These are phyloP conservation scores for Tricholomella constricta DNA, from an alignment of 768 basidiomycete genomes.

Conservation along the genomic window DNA sequence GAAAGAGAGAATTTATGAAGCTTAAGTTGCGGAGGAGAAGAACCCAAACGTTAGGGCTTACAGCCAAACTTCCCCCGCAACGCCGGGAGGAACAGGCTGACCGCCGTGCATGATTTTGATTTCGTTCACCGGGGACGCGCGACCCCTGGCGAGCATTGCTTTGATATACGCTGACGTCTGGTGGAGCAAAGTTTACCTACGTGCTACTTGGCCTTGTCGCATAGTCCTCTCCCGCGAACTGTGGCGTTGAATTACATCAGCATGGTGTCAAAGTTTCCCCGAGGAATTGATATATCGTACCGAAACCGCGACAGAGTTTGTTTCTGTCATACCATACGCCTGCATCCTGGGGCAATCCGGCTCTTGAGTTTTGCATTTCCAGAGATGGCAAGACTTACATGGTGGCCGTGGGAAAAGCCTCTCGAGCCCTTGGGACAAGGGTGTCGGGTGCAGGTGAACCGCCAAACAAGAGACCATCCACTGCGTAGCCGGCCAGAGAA, in stretches of 20 bases:
- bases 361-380: neutral
- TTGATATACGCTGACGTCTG: slow-evolving; percentile 3
- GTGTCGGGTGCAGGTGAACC: slow-evolving; percentile 54
- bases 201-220: slow-evolving; percentile 48
- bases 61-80: slow-evolving; percentile 55
- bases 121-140: slow-evolving; percentile 58
- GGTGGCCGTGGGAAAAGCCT: slow-evolving; percentile 47
- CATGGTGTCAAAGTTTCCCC: neutral
- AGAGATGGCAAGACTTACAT: slow-evolving; percentile 33
- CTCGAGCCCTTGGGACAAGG: slow-evolving; percentile 44
- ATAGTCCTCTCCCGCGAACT: slow-evolving; percentile 63
- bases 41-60: slow-evolving; percentile 26
- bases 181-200: slow-evolving; percentile 32
- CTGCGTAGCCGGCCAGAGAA: slow-evolving; percentile 43
- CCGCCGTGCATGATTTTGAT: slow-evolving; percentile 49
- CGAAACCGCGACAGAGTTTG: slow-evolving; percentile 57
- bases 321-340: slow-evolving; percentile 62
- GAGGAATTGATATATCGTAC: slow-evolving; percentile 24
- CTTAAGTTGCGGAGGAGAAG: neutral
- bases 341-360: slow-evolving; percentile 39
- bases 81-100: slow-evolving; percentile 33
- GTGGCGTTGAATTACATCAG: slow-evolving; percentile 3
- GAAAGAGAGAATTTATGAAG: neutral
- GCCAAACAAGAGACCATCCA: slow-evolving; percentile 54
- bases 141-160: slow-evolving; percentile 40